Base-by-base conservation (phyloP, 805 yeast genomes). In the Nakazawaea ernobii region DNA sequence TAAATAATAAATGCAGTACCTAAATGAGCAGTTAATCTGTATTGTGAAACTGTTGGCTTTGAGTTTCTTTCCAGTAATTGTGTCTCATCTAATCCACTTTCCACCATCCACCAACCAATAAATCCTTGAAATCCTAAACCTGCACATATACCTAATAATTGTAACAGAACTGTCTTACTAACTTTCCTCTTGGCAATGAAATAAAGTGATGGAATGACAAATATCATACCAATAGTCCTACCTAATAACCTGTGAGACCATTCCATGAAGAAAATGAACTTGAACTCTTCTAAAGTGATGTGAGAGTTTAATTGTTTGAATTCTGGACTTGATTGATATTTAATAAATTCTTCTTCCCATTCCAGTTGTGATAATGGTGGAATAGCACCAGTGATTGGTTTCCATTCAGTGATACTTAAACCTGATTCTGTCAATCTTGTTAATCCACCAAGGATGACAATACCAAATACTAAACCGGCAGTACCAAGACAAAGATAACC, bases 91-190 rank as follows among this genome's bases (percentile, higher is more conserved):
- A 94, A 74, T 29, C 99, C 99, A 8, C 97, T 88, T 58, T 86
- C 82, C 45, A 94, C 99, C 99, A 94, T 94, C 99, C 99, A 94
- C 99, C 99, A 94, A 30, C 99, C 99, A 55, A 94, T 84, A 45
- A 84, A 86, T 45, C 99, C 99, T 71, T 94, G 99, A 42, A 94
- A 69, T 9, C 96, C 99, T 49, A 94, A 73, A 44, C 94, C 68
- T 0, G 75, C 80, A 37, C 95, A 77, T 40, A 94, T 76, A 1
- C 87, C 87, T 17, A 86, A 65, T 13, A 94, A 70, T 55, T 88
- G 75, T 48, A 70, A 70, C 42, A 87, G 82, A 3, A 86, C 84
- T 49, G 80, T 81, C 3, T 78, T 66, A 2, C 90, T 80, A 9
- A 92, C 80, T 53, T 72, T 80, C 36, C 80, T 79, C 3, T 83